phyloP scores from a whole-genome alignment of 768 basidiomycete species.

The Kwoniella bestiolae region DNA sequence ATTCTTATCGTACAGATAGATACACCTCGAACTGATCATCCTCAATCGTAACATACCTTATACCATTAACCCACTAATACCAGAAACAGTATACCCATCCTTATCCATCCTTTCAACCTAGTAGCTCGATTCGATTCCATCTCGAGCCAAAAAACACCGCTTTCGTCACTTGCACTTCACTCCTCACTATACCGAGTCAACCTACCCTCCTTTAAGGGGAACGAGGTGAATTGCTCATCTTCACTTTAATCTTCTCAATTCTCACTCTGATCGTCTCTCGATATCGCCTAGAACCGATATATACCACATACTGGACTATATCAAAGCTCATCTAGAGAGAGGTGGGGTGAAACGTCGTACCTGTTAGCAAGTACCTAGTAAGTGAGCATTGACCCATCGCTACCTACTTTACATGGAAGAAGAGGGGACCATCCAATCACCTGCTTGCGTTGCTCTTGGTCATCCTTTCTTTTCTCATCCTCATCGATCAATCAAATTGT shows the following conservation, averaged over 20 bases:
- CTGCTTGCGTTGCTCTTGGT: neutral
- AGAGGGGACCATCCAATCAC: neutral
- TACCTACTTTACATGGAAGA: constrained; percentile 85
- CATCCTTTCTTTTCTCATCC: neutral
- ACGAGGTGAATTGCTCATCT: neutral
- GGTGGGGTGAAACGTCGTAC: constrained; percentile 8
- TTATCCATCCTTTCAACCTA: neutral
- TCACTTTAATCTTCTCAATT: no score
- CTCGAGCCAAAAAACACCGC: neutral
- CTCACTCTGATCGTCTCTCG: neutral
- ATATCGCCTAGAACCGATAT: no score
- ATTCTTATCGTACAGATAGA: no score
- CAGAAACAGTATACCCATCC: neutral
- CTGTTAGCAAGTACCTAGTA: neutral
- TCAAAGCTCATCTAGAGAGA: no score
- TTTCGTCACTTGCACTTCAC: neutral
- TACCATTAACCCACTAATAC: no score
- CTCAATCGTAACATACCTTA: no score
- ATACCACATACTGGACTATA: no score
- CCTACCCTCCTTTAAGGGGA: neutral
- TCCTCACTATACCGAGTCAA: neutral
- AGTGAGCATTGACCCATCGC: constrained; percentile 61
- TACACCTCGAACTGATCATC: neutral
- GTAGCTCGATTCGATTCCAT: no score
- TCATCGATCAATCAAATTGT: neutral